Evolutionary conservation across 129 eudicot species (phyloP).

Genomic region (Deinandra increscens): DNA sequence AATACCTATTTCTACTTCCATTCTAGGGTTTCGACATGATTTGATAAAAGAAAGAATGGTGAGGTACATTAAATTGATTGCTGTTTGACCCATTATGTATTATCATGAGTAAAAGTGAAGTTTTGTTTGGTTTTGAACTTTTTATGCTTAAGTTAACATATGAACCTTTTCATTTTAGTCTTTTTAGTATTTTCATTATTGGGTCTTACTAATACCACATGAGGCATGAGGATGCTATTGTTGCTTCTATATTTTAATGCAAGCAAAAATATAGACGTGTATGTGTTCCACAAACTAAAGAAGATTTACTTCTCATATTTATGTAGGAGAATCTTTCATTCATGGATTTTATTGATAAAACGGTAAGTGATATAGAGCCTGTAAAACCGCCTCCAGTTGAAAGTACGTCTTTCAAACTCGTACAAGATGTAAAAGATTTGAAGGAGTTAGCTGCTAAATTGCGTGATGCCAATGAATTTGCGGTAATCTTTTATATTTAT

Average conservation of each 20-base stretch:
- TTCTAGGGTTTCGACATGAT: not conserved
- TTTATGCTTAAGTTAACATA: not conserved
- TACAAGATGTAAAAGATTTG: conserved; percentile 78
- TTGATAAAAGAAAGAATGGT: not conserved
- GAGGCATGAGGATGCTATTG: not conserved
- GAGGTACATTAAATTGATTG: not conserved
- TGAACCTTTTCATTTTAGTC: not conserved
- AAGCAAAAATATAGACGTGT: not conserved
- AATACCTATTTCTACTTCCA: not conserved
- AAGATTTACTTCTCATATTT: conserved; percentile 21
- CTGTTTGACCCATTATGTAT: not conserved
- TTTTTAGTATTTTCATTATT: not conserved
- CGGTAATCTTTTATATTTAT: conserved; percentile 42
- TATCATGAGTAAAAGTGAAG: too few relatives aligned
- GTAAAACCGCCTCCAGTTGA: conserved; percentile 67
- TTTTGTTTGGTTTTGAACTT: not conserved
- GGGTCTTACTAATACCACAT: not conserved
- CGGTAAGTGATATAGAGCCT: conserved; percentile 44
- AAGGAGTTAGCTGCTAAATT: conserved; percentile 73
- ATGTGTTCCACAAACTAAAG: not conserved
- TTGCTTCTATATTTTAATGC: not conserved
- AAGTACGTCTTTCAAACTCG: conserved; percentile 67
- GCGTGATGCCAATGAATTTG: conserved; percentile 67
- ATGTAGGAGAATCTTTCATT: conserved; percentile 66
- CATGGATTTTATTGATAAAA: conserved; percentile 65